Evolutionary conservation across 2,329 filamentous ascomycete genomes (phyloP).

Genomic region (Aspergillus latus): DNA sequence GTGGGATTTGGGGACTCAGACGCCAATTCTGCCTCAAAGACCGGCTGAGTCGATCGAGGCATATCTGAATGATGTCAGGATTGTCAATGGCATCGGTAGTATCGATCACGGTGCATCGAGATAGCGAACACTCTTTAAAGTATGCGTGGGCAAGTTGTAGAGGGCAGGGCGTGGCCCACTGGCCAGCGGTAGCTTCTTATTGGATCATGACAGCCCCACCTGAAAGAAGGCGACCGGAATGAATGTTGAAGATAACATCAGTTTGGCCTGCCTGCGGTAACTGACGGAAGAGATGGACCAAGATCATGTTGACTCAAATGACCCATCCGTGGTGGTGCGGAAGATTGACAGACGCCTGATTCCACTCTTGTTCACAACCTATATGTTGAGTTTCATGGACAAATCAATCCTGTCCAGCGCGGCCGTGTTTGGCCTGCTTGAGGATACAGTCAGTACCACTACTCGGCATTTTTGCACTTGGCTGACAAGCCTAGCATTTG

Average conservation of each 20-base stretch:
- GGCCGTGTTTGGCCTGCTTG: conserved; percentile 55
- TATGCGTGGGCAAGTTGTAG: no score
- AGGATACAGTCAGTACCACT: conserved; percentile 40
- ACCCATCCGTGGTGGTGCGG: conserved; percentile 40
- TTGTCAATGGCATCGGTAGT: no score
- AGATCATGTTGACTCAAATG: not conserved
- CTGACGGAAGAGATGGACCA: no score
- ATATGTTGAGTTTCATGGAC: conserved; percentile 63
- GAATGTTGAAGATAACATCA: no score
- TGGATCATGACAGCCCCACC: no score
- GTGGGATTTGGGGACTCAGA: not conserved
- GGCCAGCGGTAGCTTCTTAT: no score
- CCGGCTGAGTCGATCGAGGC: not conserved
- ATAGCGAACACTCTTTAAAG: no score
- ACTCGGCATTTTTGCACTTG: not conserved
- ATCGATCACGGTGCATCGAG: not conserved
- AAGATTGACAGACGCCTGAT: conserved; percentile 60
- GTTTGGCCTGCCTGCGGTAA: no score
- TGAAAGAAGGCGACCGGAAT: no score
- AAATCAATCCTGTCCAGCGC: conserved; percentile 59
- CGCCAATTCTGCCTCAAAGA: not conserved
- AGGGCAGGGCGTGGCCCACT: no score
- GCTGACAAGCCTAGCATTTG: conserved; percentile 43
- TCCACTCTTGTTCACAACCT: conserved; percentile 58
- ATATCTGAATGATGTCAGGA: not conserved